Base-by-base conservation (phyloP, 2,329 filamentous ascomycete species). In the Neofusicoccum cordaticola region DNA sequence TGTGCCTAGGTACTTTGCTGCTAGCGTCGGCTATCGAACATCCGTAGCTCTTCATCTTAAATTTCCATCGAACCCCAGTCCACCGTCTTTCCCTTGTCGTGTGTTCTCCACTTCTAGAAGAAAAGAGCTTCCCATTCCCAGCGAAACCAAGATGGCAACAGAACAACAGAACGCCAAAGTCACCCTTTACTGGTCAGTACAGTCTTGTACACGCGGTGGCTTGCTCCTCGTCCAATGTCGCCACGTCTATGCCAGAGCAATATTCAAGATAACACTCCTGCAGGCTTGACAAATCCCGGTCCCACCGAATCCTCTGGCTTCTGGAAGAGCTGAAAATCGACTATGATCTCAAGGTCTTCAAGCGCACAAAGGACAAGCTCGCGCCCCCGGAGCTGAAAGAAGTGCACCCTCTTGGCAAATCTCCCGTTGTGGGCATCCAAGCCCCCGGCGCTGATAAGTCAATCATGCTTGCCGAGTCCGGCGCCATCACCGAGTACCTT, bases 361-460 rank as follows among this genome's bases (percentile, higher is more conserved):
- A 91, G 76, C 89, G 93, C 42, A 75, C 76, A 44, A 71, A 78
- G 65, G 85, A 89, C 63, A 84, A 81, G 70, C 81, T 91, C n/a
- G 93, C 93, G 1, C 91, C 92, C 3, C 81, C 86, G 0, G 89
- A 91, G 71, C 84, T 97, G 51, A 88, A 90, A 72, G 83, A 91
- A 68, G 79, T 96, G 42, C 92, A 97, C 72, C 90, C 92, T 0
- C 83, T 97, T 3, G 94, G 94, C 67, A 97, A 97, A 76, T 93
- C 92, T 1, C 94, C 94, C 0, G 80, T 94, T 47, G 80, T 98
- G 68, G 86, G 85, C 8, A 81, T 97, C 70, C 80, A 86, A 67
- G 76, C 79, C 1, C 77, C 82, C 1, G 76, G 74, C 0, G 76
- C 72, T 12, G 71, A 77, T 2, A 77, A 83, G 66, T 84, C 84